A percentile compares a stretch with the other conserved stretches of the same genome.
Conservation (phyloP, 345 rosid species). For the Lepidium aucheri region DNA sequence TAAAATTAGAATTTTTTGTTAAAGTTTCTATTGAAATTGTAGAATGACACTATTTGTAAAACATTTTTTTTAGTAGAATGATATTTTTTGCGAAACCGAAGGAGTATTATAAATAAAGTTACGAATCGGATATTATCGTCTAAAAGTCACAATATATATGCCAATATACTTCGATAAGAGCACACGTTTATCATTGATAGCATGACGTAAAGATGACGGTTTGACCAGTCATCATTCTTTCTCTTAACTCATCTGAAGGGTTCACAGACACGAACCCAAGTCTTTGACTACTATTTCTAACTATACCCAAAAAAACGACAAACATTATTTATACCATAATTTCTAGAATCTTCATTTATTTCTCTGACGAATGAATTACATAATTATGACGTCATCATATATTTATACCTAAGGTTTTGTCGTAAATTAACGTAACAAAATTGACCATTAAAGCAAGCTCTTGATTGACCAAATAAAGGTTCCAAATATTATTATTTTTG, state of each 20-base stretch:
- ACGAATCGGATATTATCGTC: no score
- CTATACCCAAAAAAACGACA: neutral
- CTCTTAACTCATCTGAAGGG: neutral
- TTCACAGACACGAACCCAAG: constrained; percentile 3
- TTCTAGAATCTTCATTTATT: neutral
- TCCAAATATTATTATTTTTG: neutral
- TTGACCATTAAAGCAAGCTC: constrained; percentile 1
- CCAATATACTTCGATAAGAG: no score
- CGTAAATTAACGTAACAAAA: neutral
- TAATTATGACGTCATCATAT: neutral
- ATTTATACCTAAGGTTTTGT: neutral
- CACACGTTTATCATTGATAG: neutral
- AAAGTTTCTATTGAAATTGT: no score
- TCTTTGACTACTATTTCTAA: neutral
- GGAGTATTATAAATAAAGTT: no score
- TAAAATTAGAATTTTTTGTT: no score
- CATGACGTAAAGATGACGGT: neutral
- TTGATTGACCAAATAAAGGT: neutral
- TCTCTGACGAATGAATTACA: constrained; percentile 12
- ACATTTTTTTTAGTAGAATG: no score
- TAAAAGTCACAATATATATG: no score
- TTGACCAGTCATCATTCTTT: neutral
- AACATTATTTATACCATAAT: neutral
- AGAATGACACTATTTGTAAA: no score
- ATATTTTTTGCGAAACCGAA: no score